These are phyloP conservation scores for Gossypium gossypioides DNA, from an alignment of 441 rosid genomes.

Conservation along the genomic window DNA sequence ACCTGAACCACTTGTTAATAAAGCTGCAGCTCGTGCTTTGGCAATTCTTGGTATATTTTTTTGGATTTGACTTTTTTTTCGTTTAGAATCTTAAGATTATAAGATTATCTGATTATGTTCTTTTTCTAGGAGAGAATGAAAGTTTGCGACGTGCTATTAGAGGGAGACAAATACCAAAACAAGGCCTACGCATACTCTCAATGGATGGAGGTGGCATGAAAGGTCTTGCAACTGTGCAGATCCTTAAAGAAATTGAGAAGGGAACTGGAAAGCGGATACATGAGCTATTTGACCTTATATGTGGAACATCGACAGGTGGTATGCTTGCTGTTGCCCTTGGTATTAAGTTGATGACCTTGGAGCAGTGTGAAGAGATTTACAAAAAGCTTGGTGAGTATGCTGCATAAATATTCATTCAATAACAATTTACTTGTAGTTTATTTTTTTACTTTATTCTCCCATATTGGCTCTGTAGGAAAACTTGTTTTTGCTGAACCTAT, in stretches of 20 bases:
- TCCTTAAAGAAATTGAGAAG: conserved; percentile 91
- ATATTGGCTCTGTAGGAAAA: conserved; percentile 53
- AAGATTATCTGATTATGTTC: conserved; percentile 19
- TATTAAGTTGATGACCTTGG: conserved; percentile 81
- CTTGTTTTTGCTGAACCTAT: conserved; percentile 95
- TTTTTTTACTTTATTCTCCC: conserved; percentile 11
- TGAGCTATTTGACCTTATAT: conserved; percentile 89
- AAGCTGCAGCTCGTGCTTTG: conserved; percentile 95
- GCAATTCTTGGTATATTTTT: conserved; percentile 79
- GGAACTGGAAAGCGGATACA: conserved; percentile 90
- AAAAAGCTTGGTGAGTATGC: conserved; percentile 68
- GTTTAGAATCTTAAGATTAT: conserved; percentile 10
- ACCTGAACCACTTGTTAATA: conserved; percentile 71
- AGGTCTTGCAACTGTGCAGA: conserved; percentile 89
- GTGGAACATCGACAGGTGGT: conserved; percentile 98
- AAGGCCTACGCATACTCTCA: conserved; percentile 85
- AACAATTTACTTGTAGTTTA: conserved; percentile 4
- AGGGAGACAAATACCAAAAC: conserved; percentile 79
- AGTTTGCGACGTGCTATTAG: conserved; percentile 73
- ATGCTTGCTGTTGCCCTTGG: conserved; percentile 96
- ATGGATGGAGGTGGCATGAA: conserved; percentile 99
- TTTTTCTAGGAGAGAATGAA: conserved; percentile 80
- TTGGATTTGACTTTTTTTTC: conserved; percentile 13
- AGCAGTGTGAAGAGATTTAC: conserved; percentile 87
- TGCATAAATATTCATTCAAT: conserved; percentile 4